Evolutionary conservation across 192 early-diverging fungal species (phyloP), one percentile per base, ranked within the genome.

Genomic region (Coemansia sp.): DNA sequence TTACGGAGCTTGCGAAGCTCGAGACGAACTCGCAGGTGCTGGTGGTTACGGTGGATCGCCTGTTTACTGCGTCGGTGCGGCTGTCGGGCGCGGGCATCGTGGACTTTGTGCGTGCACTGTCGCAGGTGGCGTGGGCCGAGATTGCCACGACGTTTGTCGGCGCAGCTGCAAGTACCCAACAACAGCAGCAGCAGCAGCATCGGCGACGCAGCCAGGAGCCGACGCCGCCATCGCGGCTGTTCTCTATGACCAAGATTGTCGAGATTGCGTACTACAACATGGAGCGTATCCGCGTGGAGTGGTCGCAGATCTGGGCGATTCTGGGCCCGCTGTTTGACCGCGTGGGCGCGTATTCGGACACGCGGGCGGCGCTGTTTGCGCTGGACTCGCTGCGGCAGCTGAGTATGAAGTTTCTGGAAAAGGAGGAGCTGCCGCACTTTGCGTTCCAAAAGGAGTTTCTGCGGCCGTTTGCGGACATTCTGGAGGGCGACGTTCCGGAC

Each of bases 201-300:
- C 42, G 42, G 4, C 42, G 2, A 2, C 22, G n/a, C 5, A 28
- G 25, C 11, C 25, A 28, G 48, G 24, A 24, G n/a, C 16, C 25
- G 48, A 33, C 54, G 3, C 42, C 70, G 5, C 81, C 84, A 6
- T 90, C 92, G 46, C 74, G 95, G 19, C 89, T 93, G 86, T 98
- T 92, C 75, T 89, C 91, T 62, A 76, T 98, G 58, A 93, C 93
- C 64, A 95, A 95, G 62, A 84, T 98, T 51, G 95, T 98, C 1
- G 95, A 98, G 65, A 93, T 98, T 50, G 87, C 92, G 1, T 92
- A 98, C 77, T 98, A 98, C 81, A 98, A 98, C 71, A 95, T 98
- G 93, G 83, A 82, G 33, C 90, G 95, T 58, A 98, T 98, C 66
- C 85, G 95, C 51, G 87, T 92, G 65, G 92, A 95, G 72, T 98